These are phyloP conservation scores for Dichotomocladium elegans DNA, from an alignment of 371 early-diverging fungal species.

Conservation along the genomic window DNA sequence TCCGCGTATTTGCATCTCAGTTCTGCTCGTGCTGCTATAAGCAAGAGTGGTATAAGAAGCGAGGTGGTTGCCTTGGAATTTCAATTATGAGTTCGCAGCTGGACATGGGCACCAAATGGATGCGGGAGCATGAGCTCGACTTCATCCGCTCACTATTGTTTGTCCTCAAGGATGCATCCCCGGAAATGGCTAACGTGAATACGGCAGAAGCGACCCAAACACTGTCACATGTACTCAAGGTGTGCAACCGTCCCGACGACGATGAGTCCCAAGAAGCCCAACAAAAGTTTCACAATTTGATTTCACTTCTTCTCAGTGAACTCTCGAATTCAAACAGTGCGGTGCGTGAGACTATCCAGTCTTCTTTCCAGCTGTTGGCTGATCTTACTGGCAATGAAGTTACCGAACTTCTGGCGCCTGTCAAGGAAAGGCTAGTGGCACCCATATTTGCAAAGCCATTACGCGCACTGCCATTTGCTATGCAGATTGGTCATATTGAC, in stretches of 20 bases:
- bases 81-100: conserved; percentile 77
- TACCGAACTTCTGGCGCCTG: conserved; percentile 82
- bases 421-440: conserved; percentile 79
- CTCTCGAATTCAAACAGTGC: conserved; percentile 86
- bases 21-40: conserved; percentile 86
- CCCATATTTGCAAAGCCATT: conserved; percentile 97
- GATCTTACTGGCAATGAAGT: conserved; percentile 74
- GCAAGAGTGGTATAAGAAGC: conserved; percentile 80
- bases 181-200: conserved; percentile 76
- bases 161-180: conserved; percentile 88
- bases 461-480: conserved; percentile 90
- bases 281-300: conserved; percentile 63
- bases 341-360: conserved; percentile 89
- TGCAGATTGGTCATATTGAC: conserved; percentile 98
- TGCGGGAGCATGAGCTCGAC: conserved; percentile 88
- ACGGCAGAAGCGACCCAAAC: conserved; percentile 77
- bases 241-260: conserved; percentile 75
- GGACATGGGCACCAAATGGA: conserved; percentile 84
- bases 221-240: conserved; percentile 72
- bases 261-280: conserved; percentile 54
- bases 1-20: conserved; percentile 72
- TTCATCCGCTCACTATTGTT: conserved; percentile 90
- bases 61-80: conserved; percentile 90
- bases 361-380: conserved; percentile 77
- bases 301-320: conserved; percentile 86